Conservation (phyloP, 768 basidiomycete species). For the Baorangia bicolor region DNA sequence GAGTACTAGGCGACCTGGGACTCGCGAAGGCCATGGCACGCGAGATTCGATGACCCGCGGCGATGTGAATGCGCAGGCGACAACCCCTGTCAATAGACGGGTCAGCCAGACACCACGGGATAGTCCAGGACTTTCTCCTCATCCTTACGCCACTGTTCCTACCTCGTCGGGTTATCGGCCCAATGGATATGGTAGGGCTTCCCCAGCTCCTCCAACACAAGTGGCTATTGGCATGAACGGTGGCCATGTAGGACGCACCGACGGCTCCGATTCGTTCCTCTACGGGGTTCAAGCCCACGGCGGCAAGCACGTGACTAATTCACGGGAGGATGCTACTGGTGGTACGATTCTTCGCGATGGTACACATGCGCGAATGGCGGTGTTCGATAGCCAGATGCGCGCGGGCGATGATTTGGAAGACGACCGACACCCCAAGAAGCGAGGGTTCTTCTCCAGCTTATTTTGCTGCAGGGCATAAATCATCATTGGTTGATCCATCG, state of each 20-base stretch:
- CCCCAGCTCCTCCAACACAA: constrained; percentile 41
- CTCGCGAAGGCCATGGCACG: constrained; percentile 45
- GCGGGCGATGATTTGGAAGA: constrained; percentile 61
- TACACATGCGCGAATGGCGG: constrained; percentile 50
- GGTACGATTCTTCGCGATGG: constrained; percentile 36
- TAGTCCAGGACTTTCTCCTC: constrained; percentile 48
- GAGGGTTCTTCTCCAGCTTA: constrained; percentile 59
- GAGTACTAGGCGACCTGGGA: constrained; percentile 47
- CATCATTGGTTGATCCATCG: constrained; percentile 25
- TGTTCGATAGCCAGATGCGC: constrained; percentile 69
- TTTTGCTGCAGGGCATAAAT: constrained; percentile 68
- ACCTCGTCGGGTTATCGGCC: constrained; percentile 56
- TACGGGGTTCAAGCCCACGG: constrained; percentile 51
- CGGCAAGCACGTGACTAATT: constrained; percentile 50
- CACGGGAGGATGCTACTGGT: constrained; percentile 53
- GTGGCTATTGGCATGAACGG: constrained; percentile 38
- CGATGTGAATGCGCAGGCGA: constrained; percentile 58
- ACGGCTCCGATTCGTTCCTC: constrained; percentile 67
- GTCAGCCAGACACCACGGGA: constrained; percentile 64
- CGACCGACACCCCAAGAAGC: constrained; percentile 61
- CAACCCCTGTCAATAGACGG: constrained; percentile 66
- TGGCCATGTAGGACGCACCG: constrained; percentile 43
- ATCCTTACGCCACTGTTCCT: constrained; percentile 72
- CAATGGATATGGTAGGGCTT: constrained; percentile 55
- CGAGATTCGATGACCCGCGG: constrained; percentile 49